These are phyloP conservation scores for Carex cristatella DNA, from an alignment of 176 grass and related monocot species.

Conservation along the genomic window DNA sequence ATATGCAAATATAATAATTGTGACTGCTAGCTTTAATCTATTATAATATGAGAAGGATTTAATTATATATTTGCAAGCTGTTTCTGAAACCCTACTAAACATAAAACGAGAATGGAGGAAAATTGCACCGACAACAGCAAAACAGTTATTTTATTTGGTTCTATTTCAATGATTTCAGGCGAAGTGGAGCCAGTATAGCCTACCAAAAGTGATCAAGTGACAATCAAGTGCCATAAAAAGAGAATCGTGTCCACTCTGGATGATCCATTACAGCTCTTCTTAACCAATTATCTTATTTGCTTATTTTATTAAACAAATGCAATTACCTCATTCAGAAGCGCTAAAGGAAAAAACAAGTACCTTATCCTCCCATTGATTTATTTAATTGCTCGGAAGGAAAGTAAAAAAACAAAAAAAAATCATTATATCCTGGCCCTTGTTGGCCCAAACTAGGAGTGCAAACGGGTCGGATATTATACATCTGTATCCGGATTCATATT, in stretches of 20 bases:
- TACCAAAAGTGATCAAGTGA: neutral
- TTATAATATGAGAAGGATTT: neutral
- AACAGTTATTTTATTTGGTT: neutral
- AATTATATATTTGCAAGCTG: neutral
- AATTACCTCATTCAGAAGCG: neutral
- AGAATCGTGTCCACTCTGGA: constrained; percentile 10
- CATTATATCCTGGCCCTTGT: constrained; percentile 15
- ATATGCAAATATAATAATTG: neutral
- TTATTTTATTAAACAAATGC: neutral
- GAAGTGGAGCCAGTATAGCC: constrained; percentile 8
- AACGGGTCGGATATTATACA: too few relatives aligned
- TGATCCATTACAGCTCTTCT: neutral
- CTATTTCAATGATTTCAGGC: neutral
- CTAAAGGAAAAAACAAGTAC: neutral
- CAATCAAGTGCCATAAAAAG: constrained; percentile 10
- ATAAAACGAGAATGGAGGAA: neutral
- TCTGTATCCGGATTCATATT: too few relatives aligned
- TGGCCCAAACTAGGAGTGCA: neutral
- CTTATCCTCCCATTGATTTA: neutral
- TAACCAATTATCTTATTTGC: neutral
- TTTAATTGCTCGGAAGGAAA: neutral
- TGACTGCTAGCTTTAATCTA: neutral
- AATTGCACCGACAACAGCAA: neutral
- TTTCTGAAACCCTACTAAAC: neutral
- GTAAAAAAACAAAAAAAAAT: neutral